Conservation (phyloP, 768 basidiomycete genomes). For the Chalciporus chontae region DNA sequence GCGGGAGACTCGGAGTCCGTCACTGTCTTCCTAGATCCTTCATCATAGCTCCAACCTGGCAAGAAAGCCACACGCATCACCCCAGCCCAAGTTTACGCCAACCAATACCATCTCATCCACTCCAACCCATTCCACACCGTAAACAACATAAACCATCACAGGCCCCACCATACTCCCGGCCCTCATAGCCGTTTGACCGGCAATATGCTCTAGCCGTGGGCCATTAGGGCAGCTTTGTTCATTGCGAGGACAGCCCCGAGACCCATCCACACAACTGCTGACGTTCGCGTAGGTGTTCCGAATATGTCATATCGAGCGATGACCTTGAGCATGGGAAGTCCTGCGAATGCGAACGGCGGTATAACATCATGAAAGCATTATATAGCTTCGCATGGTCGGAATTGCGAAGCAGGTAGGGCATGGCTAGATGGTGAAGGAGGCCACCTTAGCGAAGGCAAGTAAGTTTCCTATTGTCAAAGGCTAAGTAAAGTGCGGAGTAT, state of each 20-base stretch:
- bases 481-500: conserved; percentile 22
- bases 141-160: conserved; percentile 28
- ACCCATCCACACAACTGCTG: conserved; percentile 42
- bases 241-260: conserved; percentile 40
- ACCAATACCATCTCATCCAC: conserved; percentile 6
- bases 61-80: conserved; percentile 2
- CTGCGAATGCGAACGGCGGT: conserved; percentile 33
- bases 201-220: conserved; percentile 51
- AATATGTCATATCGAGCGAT: conserved; percentile 33
- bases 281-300: neutral
- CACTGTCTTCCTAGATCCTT: neutral
- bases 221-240: conserved; percentile 24
- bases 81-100: conserved; percentile 10
- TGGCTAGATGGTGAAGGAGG: too few relatives aligned
- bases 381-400: too few relatives aligned
- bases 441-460: conserved; percentile 44
- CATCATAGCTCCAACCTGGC: conserved; percentile 11
- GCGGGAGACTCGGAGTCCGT: neutral
- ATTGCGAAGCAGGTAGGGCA: too few relatives aligned
- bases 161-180: conserved; percentile 50
- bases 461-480: conserved; percentile 53
- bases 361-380: too few relatives aligned
- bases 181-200: conserved; percentile 49
- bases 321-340: conserved; percentile 43
- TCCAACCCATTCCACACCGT: conserved; percentile 6